phyloP scores from a whole-genome alignment of 192 early-diverging fungal species.

The Paraglomus occultum region DNA sequence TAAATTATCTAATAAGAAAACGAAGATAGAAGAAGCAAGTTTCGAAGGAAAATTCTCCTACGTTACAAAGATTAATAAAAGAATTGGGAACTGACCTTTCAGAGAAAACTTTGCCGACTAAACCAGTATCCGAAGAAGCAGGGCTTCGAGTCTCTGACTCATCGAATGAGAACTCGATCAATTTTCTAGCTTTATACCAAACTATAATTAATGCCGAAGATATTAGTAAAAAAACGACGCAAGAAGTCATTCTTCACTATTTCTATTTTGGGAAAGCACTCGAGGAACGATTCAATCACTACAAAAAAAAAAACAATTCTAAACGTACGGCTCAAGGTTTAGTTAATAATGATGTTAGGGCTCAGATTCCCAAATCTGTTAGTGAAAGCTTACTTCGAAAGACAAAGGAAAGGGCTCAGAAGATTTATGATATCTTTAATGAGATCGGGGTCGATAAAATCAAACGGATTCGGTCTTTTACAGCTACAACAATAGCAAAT shows the following conservation, averaged over 20 bases:
- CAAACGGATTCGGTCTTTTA: no score
- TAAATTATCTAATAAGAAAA: constrained; percentile 3
- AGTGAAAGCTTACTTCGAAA: no score
- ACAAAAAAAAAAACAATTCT: constrained; percentile 1
- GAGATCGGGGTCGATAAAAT: no score
- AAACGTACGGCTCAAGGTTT: not conserved
- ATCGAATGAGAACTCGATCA: not conserved
- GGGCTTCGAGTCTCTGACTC: no score
- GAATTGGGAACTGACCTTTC: no score
- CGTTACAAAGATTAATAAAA: not conserved
- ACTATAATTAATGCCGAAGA: not conserved
- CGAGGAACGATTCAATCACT: not conserved
- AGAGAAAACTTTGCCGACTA: not conserved
- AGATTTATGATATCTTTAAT: no score
- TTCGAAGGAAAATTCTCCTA: constrained; percentile 4
- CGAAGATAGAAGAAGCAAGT: constrained; percentile 14
- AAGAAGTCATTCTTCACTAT: not conserved
- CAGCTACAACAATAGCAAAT: no score
- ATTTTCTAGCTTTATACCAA: not conserved
- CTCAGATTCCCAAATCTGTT: no score
- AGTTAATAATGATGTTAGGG: constrained; percentile 1
- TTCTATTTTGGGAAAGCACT: constrained; percentile 1
- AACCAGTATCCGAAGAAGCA: not conserved
- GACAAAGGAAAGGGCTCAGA: no score
- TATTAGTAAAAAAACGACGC: not conserved